These are phyloP conservation scores for Triticum aestivum DNA, from an alignment of 176 grass and related monocot species.

Conservation along the genomic window DNA sequence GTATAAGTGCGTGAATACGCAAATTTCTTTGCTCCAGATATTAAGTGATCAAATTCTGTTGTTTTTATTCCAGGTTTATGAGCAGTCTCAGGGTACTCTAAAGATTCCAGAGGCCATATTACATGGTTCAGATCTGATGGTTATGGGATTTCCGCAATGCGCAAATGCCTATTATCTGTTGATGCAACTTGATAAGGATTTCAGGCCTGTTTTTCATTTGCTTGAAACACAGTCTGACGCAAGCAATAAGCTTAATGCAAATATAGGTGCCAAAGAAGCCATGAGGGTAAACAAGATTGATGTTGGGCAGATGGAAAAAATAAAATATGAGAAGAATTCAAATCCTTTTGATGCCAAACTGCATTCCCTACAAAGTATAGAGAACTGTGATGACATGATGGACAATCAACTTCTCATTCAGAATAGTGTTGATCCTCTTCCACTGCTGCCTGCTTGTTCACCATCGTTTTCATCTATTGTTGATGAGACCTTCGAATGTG, in stretches of 20 bases:
- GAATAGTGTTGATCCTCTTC: conserved; percentile 47
- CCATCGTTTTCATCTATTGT: conserved; percentile 94
- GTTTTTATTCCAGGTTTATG: conserved; percentile 66
- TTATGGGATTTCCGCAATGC: conserved; percentile 93
- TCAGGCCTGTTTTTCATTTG: conserved; percentile 83
- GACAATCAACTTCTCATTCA: conserved; percentile 47
- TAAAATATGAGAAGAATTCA: conserved; percentile 53
- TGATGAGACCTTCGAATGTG: conserved; percentile 87
- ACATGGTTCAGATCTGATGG: conserved; percentile 67
- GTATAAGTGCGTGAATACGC: background rate
- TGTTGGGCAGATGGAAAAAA: conserved; percentile 66
- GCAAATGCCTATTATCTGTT: conserved; percentile 85
- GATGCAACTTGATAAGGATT: conserved; percentile 94
- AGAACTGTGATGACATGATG: conserved; percentile 41
- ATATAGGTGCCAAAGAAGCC: conserved; percentile 56
- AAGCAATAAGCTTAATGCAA: conserved; percentile 53
- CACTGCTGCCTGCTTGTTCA: conserved; percentile 57
- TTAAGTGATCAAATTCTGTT: conserved; percentile 21
- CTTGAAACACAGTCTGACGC: conserved; percentile 61
- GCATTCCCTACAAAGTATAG: conserved; percentile 47
- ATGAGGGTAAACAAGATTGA: conserved; percentile 67
- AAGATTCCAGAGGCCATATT: conserved; percentile 70
- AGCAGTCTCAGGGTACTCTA: conserved; percentile 63
- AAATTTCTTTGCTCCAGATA: background rate
- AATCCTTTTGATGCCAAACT: conserved; percentile 71